Evolutionary conservation across 371 early-diverging fungal genomes (phyloP).

Genomic region (Mortierella sp.): DNA sequence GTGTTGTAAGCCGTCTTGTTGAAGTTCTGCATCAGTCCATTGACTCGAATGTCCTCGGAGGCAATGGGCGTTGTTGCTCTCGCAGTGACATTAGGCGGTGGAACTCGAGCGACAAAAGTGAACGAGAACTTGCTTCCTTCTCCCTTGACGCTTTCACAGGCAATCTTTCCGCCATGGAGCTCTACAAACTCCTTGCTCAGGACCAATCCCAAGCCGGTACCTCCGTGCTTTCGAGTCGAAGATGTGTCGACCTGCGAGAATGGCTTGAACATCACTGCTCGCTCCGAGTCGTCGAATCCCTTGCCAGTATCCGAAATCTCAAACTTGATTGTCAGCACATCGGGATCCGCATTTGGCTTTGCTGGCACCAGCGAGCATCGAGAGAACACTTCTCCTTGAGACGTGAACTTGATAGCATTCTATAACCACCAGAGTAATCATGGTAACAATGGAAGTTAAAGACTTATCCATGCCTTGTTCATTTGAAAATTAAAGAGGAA

Average conservation of each 20-base stretch:
- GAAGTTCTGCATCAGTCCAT: conserved; percentile 14
- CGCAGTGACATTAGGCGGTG: conserved; percentile 62
- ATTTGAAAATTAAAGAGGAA: too few relatives aligned
- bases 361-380: conserved; percentile 64
- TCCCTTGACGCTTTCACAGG: conserved; percentile 70
- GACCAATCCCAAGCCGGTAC: conserved; percentile 75
- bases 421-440: conserved; percentile 24
- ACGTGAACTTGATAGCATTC: conserved; percentile 79
- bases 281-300: conserved; percentile 72
- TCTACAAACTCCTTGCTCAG: conserved; percentile 74
- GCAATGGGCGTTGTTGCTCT: conserved; percentile 68
- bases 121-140: conserved; percentile 75
- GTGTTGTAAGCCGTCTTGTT: neutral
- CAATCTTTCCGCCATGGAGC: conserved; percentile 72
- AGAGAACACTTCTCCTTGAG: conserved; percentile 73
- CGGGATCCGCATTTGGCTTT: conserved; percentile 27
- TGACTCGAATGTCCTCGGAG: conserved; percentile 14
- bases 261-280: conserved; percentile 78
- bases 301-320: conserved; percentile 76
- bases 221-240: conserved; percentile 76
- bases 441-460: neutral
- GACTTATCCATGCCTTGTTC: too few relatives aligned
- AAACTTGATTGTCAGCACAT: conserved; percentile 63
- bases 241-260: conserved; percentile 78
- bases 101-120: conserved; percentile 68